Conservation (phyloP, 495 filamentous ascomycete species). For the Neurospora sublineolata region DNA sequence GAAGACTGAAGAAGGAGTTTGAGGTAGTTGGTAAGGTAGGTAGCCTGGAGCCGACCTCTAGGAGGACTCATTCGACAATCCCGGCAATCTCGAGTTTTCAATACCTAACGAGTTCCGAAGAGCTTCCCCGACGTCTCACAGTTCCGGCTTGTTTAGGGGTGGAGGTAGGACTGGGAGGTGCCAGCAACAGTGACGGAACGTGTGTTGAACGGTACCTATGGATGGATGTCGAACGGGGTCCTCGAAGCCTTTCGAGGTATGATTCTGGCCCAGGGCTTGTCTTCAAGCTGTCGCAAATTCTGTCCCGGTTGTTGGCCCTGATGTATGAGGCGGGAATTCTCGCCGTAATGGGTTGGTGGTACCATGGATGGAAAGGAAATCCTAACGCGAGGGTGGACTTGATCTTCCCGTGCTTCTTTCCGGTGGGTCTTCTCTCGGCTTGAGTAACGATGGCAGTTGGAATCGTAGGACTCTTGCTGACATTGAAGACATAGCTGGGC, state of each 20-base stretch:
- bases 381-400: conserved; percentile 12
- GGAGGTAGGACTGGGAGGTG: background rate
- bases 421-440: conserved; percentile 5
- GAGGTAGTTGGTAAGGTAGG: background rate
- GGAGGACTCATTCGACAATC: background rate
- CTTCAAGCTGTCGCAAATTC: conserved; percentile 10
- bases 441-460: background rate
- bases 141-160: background rate
- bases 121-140: background rate
- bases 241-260: background rate
- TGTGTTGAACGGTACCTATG: background rate
- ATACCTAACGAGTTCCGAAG: background rate
- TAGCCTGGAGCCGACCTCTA: background rate
- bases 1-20: background rate
- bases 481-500: conserved; percentile 3
- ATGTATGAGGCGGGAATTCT: conserved; percentile 10
- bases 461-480: background rate
- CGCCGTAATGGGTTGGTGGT: conserved; percentile 10
- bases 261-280: conserved; percentile 4
- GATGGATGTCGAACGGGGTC: background rate
- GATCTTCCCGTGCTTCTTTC: conserved; percentile 18
- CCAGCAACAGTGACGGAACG: background rate
- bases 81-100: background rate
- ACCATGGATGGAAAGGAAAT: conserved; percentile 9
- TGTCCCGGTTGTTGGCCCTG: conserved; percentile 5